These are phyloP conservation scores for Arabidopsis suecica DNA, from an alignment of 345 rosid species.

Conservation along the genomic window DNA sequence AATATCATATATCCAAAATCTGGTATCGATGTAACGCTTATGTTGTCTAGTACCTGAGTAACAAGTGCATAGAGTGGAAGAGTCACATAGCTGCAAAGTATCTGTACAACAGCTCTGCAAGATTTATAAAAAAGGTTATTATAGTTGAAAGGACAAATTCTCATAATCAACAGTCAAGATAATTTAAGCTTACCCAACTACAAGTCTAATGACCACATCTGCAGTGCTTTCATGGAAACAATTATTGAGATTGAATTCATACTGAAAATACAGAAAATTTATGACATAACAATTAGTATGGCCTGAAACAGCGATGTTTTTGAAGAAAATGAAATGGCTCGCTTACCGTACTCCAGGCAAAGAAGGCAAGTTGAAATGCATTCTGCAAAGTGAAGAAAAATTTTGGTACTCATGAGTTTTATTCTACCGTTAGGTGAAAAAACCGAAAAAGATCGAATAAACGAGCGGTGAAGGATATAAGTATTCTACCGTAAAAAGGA, in stretches of 20 bases:
- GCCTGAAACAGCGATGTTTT: not conserved
- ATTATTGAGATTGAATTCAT: conserved; percentile 50
- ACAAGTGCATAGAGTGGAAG: conserved; percentile 96
- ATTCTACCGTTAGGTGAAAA: not conserved
- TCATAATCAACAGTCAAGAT: conserved; percentile 1
- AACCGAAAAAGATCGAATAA: not conserved
- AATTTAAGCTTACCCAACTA: conserved; percentile 66
- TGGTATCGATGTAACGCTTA: not conserved
- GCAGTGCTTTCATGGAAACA: conserved; percentile 63
- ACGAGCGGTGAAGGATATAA: not conserved
- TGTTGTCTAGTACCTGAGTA: conserved; percentile 65
- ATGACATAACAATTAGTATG: conserved; percentile 18
- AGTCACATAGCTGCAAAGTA: conserved; percentile 93
- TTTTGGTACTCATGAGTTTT: conserved; percentile 24
- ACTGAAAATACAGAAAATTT: conserved; percentile 55
- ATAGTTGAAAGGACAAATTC: conserved; percentile 1
- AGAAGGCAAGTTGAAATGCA: conserved; percentile 87
- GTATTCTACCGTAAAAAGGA: conserved; percentile 77
- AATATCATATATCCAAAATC: conserved; percentile 8
- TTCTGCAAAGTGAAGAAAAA: conserved; percentile 54
- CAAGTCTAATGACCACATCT: conserved; percentile 66
- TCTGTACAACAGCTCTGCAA: conserved; percentile 72
- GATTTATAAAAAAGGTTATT: not conserved
- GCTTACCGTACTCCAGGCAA: conserved; percentile 92
- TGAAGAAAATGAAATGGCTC: conserved; percentile 19